Evolutionary conservation across 78 protist genomes (phyloP).

Genomic region (Protostelium mycophagum): DNA sequence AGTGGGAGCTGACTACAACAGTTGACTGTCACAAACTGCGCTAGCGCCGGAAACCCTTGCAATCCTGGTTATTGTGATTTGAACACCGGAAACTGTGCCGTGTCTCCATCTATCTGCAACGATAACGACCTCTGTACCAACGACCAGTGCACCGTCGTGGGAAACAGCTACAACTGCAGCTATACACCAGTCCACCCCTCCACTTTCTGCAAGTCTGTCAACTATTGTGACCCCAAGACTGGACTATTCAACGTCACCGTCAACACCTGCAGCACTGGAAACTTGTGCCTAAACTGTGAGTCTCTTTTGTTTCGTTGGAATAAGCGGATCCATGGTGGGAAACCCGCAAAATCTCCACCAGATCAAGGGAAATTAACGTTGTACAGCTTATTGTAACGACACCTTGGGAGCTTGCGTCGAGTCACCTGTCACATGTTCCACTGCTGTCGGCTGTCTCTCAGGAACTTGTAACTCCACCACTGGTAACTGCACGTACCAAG

Average conservation of each 20-base stretch:
- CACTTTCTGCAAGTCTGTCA: neutral
- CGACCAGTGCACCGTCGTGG: conserved; percentile 13
- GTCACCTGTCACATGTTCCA: conserved; percentile 9
- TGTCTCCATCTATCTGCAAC: neutral
- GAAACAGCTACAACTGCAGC: neutral
- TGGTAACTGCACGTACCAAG: neutral
- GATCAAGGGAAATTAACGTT: neutral
- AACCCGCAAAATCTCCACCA: neutral
- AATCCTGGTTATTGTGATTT: neutral
- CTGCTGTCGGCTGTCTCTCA: conserved; percentile 14
- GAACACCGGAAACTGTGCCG: neutral
- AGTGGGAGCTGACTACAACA: no score
- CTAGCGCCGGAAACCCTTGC: no score
- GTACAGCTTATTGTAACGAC: conserved; percentile 5
- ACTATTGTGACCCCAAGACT: neutral
- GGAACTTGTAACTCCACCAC: conserved; percentile 15
- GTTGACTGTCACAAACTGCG: no score
- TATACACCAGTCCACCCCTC: neutral
- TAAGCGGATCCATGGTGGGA: no score
- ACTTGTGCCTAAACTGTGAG: neutral
- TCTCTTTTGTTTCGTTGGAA: no score
- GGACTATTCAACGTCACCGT: neutral
- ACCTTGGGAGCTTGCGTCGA: neutral
- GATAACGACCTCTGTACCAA: conserved; percentile 25
- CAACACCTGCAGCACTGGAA: neutral